A percentile compares a stretch with the other conserved stretches of the same genome.
Conservation (phyloP, 2,329 filamentous ascomycete species). For the Lecanosticta acicola region DNA sequence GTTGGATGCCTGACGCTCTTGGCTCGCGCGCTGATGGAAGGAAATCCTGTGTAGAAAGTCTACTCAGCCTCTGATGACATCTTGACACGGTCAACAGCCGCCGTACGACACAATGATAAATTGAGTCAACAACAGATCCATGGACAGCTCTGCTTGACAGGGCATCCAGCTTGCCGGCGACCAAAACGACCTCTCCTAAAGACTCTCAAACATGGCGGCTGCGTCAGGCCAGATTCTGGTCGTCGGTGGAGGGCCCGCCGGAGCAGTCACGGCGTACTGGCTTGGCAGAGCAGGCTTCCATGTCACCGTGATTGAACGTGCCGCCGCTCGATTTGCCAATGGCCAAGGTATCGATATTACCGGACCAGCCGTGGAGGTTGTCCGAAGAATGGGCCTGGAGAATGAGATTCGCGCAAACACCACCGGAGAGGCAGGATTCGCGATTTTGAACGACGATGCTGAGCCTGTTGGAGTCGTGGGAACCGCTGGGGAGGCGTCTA, state of each 20-base stretch:
- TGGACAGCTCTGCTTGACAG: too few relatives aligned
- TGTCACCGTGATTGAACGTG: conserved; percentile 16
- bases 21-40: too few relatives aligned
- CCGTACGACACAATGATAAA: too few relatives aligned
- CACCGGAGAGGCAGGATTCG: conserved; percentile 26
- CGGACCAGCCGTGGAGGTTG: conserved; percentile 21
- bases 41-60: too few relatives aligned
- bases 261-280: conserved; percentile 34
- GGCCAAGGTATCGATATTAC: conserved; percentile 30
- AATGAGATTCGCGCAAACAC: conserved; percentile 21
- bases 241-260: conserved; percentile 28
- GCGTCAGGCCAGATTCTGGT: conserved; percentile 10
- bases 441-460: conserved; percentile 24
- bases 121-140: too few relatives aligned
- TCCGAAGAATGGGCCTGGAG: conserved; percentile 25
- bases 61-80: too few relatives aligned
- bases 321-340: conserved; percentile 11
- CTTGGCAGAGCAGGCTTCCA: conserved; percentile 27
- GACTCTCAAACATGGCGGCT: conserved; percentile 2
- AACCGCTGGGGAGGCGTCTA: too few relatives aligned
- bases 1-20: too few relatives aligned
- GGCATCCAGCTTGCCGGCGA: too few relatives aligned
- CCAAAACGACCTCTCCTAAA: too few relatives aligned
- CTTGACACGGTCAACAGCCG: too few relatives aligned
- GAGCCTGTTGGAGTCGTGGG: conserved; percentile 15